Conservation (phyloP, 2,329 filamentous ascomycete species). For the Rhynchosporium secalis region DNA sequence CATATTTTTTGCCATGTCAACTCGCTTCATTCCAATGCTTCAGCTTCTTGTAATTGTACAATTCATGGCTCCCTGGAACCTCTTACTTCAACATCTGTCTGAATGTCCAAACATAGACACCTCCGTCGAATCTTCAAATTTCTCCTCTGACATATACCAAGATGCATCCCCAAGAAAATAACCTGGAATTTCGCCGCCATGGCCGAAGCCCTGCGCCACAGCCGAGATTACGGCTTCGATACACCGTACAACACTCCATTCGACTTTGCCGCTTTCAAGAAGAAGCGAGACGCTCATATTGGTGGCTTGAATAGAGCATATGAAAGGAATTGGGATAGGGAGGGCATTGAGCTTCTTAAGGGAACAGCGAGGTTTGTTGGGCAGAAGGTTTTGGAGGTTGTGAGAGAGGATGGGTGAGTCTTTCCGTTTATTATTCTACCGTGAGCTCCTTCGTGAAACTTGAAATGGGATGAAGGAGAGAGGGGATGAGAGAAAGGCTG, state of each 20-base stretch:
- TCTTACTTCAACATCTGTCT: too few species aligned
- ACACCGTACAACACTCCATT: constrained; percentile 66
- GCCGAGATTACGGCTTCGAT: constrained; percentile 75
- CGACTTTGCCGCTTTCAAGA: constrained; percentile 78
- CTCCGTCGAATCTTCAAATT: too few species aligned
- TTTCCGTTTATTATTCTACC: not conserved
- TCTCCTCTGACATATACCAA: constrained; percentile 38
- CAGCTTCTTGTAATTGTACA: too few species aligned
- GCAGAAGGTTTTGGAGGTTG: constrained; percentile 72
- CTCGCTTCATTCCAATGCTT: too few species aligned
- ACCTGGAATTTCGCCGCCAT: constrained; percentile 82
- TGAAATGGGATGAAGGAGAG: not conserved
- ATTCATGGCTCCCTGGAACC: too few species aligned
- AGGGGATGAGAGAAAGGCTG: constrained; percentile 45
- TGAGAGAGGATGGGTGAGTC: constrained; percentile 61
- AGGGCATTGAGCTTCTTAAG: constrained; percentile 80
- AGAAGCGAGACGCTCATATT: constrained; percentile 81
- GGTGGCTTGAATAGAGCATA: constrained; percentile 84
- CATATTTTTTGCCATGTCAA: too few species aligned
- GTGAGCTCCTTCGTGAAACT: not conserved
- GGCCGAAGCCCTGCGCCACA: constrained; percentile 74
- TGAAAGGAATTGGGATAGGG: constrained; percentile 77
- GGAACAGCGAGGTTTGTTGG: constrained; percentile 71
- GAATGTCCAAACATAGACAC: too few species aligned
- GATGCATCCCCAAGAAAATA: constrained; percentile 86